phyloP scores from a whole-genome alignment of 805 yeast genomes.

The Priceomyces medius region DNA sequence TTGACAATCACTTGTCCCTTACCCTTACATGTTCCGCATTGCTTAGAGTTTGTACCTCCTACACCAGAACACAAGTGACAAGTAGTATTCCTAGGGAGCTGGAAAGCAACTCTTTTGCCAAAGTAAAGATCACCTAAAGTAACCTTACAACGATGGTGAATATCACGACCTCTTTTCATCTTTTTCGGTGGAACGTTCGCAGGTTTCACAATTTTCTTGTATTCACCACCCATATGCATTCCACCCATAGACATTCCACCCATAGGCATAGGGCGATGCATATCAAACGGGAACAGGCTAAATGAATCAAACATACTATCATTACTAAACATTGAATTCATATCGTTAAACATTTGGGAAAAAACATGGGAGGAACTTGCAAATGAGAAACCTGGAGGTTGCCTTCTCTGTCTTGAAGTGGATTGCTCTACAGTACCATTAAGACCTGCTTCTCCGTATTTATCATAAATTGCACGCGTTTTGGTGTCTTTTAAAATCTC shows the following conservation, averaged over 20 bases:
- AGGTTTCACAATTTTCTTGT: slow-evolving; percentile 21
- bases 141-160: slow-evolving; percentile 54
- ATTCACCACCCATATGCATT: slow-evolving; percentile 2
- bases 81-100: slow-evolving; percentile 47
- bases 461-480: slow-evolving; percentile 51
- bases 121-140: slow-evolving; percentile 54
- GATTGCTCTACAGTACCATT: slow-evolving; percentile 24
- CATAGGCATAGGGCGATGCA: not conserved
- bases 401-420: slow-evolving; percentile 5
- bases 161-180: slow-evolving; percentile 48
- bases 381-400: slow-evolving; percentile 1
- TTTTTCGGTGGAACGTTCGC: slow-evolving; percentile 12
- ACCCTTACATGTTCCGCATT: slow-evolving; percentile 44
- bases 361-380: slow-evolving; percentile 27
- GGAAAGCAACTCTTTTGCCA: slow-evolving; percentile 58
- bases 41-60: slow-evolving; percentile 45
- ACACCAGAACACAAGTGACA: slow-evolving; percentile 53
- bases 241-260: slow-evolving; percentile 4
- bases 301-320: slow-evolving; percentile 10
- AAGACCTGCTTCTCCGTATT: slow-evolving; percentile 47
- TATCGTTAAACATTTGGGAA: slow-evolving; percentile 36
- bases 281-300: slow-evolving; percentile 10
- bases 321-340: slow-evolving; percentile 25
- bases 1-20: slow-evolving; percentile 46
- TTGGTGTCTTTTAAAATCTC: slow-evolving; percentile 52